phyloP scores from a whole-genome alignment of 176 grass and related monocot species.

The Paspalum notatum region DNA sequence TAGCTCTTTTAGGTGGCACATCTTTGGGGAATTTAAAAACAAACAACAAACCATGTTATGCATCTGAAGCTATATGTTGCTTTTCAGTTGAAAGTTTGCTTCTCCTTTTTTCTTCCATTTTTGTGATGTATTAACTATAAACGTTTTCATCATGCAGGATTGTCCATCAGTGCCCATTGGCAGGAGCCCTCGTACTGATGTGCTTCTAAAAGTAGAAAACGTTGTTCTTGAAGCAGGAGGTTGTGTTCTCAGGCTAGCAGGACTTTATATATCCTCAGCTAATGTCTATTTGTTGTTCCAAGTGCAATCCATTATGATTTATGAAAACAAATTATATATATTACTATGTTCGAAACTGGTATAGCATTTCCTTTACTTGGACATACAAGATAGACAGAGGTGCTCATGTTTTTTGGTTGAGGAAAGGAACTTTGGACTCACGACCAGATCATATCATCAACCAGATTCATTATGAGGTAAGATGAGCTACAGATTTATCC shows the following conservation, averaged over 20 bases:
- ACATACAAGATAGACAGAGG: constrained; percentile 93
- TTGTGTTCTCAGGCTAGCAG: constrained; percentile 88
- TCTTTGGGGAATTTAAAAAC: not conserved
- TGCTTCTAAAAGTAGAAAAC: constrained; percentile 86
- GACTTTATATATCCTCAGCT: constrained; percentile 91
- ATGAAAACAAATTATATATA: constrained; percentile 4
- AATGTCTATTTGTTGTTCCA: not conserved
- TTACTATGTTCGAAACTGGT: constrained; percentile 22
- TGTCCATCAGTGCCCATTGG: constrained; percentile 76
- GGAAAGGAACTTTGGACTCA: constrained; percentile 75
- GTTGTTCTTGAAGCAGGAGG: constrained; percentile 72
- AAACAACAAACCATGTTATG: not conserved
- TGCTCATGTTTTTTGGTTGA: constrained; percentile 83
- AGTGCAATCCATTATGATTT: not conserved
- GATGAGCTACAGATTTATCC: constrained; percentile 14
- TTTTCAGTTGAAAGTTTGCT: not conserved
- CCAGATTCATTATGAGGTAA: constrained; percentile 98
- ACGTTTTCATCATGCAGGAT: constrained; percentile 48
- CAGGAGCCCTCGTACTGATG: constrained; percentile 80
- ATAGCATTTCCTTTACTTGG: constrained; percentile 52
- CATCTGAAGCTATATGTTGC: constrained; percentile 19
- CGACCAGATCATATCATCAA: constrained; percentile 85
- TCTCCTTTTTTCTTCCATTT: not conserved
- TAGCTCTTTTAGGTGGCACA: not conserved
- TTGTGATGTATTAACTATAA: constrained; percentile 1